Conservation (phyloP, 441 rosid genomes). For the Aquilaria agallochum region DNA sequence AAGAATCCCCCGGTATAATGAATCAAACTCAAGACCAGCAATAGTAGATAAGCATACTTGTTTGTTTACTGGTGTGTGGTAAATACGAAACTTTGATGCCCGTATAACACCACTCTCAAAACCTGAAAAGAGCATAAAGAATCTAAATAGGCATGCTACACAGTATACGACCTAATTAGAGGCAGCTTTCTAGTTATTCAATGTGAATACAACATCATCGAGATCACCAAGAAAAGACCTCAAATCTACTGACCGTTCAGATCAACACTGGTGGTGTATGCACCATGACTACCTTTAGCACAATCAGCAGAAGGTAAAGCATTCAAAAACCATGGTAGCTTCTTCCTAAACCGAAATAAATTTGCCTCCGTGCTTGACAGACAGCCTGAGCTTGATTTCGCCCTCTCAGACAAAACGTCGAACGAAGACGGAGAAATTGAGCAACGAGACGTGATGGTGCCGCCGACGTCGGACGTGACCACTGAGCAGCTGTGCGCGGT, state of each 20-base stretch:
- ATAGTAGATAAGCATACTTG: constrained; percentile 37
- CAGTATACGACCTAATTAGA: not conserved
- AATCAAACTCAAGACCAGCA: no score
- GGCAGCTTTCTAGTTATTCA: not conserved
- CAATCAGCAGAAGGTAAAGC: constrained; percentile 82
- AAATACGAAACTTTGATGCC: constrained; percentile 75
- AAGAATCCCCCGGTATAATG: no score
- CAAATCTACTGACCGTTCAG: constrained; percentile 42
- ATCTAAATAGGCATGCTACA: not conserved
- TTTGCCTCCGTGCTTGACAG: no score
- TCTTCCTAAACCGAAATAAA: constrained; percentile 34
- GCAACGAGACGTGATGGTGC: no score
- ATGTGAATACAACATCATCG: constrained; percentile 3
- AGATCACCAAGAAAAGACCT: constrained; percentile 9
- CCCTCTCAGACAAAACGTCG: no score
- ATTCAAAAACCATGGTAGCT: constrained; percentile 73
- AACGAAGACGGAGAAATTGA: no score
- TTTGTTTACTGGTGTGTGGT: constrained; percentile 67
- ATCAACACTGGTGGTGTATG: constrained; percentile 66
- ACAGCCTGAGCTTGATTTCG: no score
- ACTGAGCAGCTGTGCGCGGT: no score
- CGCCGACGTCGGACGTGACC: no score
- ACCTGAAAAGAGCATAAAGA: constrained; percentile 32
- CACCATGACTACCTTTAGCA: constrained; percentile 88
- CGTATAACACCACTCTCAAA: constrained; percentile 59